Conservation (phyloP, 2,329 filamentous ascomycete species). For the Pyricularia sp. region DNA sequence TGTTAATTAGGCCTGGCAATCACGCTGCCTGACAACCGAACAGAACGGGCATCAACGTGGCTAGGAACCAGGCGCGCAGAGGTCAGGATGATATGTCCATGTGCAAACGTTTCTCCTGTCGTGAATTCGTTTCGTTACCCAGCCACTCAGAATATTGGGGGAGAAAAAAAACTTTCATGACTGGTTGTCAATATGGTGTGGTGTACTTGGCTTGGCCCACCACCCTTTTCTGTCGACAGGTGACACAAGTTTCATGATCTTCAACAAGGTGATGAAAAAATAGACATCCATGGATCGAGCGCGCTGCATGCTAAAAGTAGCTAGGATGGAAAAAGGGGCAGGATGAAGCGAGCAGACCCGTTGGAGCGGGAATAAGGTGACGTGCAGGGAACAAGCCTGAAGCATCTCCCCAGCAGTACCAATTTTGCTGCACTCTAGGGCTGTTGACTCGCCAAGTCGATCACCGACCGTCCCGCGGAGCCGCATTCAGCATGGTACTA, state of each 20-base stretch:
- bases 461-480: not conserved
- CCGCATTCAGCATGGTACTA: not conserved
- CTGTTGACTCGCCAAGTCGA: not conserved
- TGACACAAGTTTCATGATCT: not conserved
- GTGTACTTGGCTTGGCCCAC: not conserved
- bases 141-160: not conserved
- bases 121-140: not conserved
- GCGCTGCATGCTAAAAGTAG: not conserved
- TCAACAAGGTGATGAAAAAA: not conserved
- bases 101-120: not conserved
- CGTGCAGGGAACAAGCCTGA: not conserved
- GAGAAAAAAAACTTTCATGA: not conserved
- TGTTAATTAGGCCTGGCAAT: not conserved
- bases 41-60: not conserved
- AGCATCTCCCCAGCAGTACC: too few relatives aligned
- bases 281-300: not conserved
- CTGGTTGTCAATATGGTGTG: not conserved
- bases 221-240: not conserved
- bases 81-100: not conserved
- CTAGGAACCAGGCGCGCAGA: not conserved
- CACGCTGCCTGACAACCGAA: not conserved
- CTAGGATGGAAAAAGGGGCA: not conserved
- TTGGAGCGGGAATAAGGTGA: not conserved
- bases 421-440: not conserved
- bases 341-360: not conserved